Evolutionary conservation across 805 yeast genomes (phyloP).

Genomic region (Millerozyma acaciae): DNA sequence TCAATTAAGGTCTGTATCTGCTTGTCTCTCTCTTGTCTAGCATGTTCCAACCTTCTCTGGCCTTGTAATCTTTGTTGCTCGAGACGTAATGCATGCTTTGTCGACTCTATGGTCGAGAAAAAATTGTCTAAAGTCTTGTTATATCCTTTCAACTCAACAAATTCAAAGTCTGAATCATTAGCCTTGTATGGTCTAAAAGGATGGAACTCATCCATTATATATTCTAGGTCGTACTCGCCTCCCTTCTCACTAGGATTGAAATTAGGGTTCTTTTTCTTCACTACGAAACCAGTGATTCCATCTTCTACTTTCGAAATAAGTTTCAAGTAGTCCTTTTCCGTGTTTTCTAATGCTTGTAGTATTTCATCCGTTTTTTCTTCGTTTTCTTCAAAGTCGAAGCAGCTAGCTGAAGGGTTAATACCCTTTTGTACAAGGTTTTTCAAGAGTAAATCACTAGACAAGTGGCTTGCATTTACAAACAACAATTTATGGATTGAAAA

Average conservation of each 20-base stretch:
- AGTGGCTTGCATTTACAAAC: constrained; percentile 63
- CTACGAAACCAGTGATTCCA: constrained; percentile 54
- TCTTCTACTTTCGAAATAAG: constrained; percentile 32
- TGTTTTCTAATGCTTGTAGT: constrained; percentile 40
- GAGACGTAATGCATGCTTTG: constrained; percentile 67
- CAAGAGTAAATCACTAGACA: constrained; percentile 76
- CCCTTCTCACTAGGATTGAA: constrained; percentile 42
- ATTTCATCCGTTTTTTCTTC: constrained; percentile 27
- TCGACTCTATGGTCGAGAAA: constrained; percentile 80
- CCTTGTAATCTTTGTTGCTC: constrained; percentile 79
- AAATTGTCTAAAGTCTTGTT: constrained; percentile 79
- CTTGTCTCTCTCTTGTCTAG: constrained; percentile 65
- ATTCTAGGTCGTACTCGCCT: constrained; percentile 47
- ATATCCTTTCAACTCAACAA: constrained; percentile 57
- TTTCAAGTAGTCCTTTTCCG: constrained; percentile 41
- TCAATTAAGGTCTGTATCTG: constrained; percentile 63
- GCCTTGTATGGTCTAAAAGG: constrained; percentile 57
- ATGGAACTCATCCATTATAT: constrained; percentile 61
- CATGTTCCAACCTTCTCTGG: constrained; percentile 66
- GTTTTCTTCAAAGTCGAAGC: constrained; percentile 25
- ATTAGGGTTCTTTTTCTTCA: constrained; percentile 55
- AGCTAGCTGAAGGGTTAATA: constrained; percentile 43
- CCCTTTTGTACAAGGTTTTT: constrained; percentile 46
- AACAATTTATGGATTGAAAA: constrained; percentile 66
- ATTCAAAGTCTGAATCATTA: constrained; percentile 22